Evolutionary conservation across 2,329 filamentous ascomycete species (phyloP).

Genomic region (Pyrenophora seminiperda): DNA sequence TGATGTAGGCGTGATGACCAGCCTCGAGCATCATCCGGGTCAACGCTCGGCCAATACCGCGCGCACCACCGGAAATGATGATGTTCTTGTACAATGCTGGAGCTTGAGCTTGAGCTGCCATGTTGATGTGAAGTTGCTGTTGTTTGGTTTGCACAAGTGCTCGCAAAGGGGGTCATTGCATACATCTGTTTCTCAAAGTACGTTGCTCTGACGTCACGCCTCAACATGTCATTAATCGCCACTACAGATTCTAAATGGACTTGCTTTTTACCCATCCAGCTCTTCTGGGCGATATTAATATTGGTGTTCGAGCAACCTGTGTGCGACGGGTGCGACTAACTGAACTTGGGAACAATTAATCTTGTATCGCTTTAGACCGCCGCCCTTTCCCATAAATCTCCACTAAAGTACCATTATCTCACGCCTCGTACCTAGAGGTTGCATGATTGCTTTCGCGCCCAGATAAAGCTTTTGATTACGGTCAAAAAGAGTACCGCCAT

Average conservation of each 20-base stretch:
- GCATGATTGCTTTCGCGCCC: too few relatives aligned
- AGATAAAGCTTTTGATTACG: too few relatives aligned
- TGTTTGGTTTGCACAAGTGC: slow-evolving; percentile 2
- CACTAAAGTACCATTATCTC: too few relatives aligned
- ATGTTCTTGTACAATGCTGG: slow-evolving; percentile 36
- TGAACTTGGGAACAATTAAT: too few relatives aligned
- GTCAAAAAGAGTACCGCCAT: too few relatives aligned
- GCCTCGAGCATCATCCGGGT: slow-evolving; percentile 53
- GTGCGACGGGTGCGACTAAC: too few relatives aligned
- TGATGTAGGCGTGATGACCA: slow-evolving; percentile 55
- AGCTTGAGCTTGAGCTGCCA: slow-evolving; percentile 10
- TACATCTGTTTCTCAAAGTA: slow-evolving; percentile 13
- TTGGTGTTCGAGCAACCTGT: too few relatives aligned
- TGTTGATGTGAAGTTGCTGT: slow-evolving; percentile 4
- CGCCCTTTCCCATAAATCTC: too few relatives aligned
- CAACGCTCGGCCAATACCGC: slow-evolving; percentile 56
- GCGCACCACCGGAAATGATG: slow-evolving; percentile 52
- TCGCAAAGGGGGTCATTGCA: slow-evolving; percentile 4
- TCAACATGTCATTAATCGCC: slow-evolving; percentile 11
- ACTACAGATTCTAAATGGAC: neutral
- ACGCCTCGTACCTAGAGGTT: too few relatives aligned
- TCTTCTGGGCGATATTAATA: neutral
- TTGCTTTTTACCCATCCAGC: neutral
- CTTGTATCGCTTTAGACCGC: too few relatives aligned
- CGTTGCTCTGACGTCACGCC: slow-evolving; percentile 37